Evolutionary conservation across 2,329 filamentous ascomycete genomes (phyloP), one percentile per base, ranked within the genome.

Genomic region (Neonectria neomacrospora): DNA sequence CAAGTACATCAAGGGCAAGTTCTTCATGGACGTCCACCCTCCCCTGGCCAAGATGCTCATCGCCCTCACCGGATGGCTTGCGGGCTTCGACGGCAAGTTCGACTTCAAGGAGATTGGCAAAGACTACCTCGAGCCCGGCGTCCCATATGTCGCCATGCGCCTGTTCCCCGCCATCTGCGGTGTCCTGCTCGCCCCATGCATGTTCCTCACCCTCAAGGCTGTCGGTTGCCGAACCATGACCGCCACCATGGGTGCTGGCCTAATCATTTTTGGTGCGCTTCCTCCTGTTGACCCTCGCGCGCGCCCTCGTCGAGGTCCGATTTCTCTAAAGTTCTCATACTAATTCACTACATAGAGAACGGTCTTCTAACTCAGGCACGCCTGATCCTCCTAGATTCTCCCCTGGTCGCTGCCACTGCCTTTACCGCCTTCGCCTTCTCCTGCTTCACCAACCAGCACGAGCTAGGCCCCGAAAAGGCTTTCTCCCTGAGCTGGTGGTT

Each of bases 11-110:
- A 98, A 99, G 85, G 96, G 96, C 75, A 91, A 87, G 78, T 99
- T 99, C 87, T 99, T 99, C 80, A 99, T 99, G 96, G 96, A 99
- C 78, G 96, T 99, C n/a, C 96, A 99, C 78, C 96, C 96, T 32
- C 96, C 96, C 48, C 86, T 99, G 64, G 96, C 96, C 70, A 99
- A 99, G 84, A 88, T 99, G 77, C 89, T 99, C 71, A 95, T 99
- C 74, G 97, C 96, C 55, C 88, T 99, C 64, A 94, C 94, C 67
- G 96, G 95, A 72, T 99, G 92, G 90, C 81, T 97, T 67, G 96
- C 94, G 73, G 96, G 96, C 57, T 99, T 98, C 79, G 88, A 97
- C 76, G 96, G 96, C 68, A 86, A 93, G 67, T 99, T 99, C 78
- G 96, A 98, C 79, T 99, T 99, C 85, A 99, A 98, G 84, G 94